Percentiles rank a stretch among this genome's conserved stretches.
Conservation (phyloP, 768 basidiomycete species). For the Krasilnikovozyma curviuscula region DNA sequence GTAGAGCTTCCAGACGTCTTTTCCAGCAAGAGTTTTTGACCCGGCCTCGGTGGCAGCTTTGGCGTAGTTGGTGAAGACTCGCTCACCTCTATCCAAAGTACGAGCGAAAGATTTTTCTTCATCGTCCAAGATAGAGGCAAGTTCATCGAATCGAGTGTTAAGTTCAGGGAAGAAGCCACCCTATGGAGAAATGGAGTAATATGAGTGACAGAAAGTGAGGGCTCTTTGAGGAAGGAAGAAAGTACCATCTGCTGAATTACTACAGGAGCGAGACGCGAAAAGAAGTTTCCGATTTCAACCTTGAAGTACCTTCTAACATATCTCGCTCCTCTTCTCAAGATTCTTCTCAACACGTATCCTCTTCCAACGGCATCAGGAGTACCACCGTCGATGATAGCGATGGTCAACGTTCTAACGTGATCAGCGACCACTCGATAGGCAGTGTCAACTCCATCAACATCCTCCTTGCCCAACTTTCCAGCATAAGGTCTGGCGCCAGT, state of each 20-base stretch:
- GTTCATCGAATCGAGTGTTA: slow-evolving; percentile 53
- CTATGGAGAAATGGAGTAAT: slow-evolving; percentile 28
- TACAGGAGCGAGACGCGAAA: slow-evolving; percentile 75
- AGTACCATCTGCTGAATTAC: slow-evolving; percentile 73
- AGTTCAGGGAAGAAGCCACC: slow-evolving; percentile 84
- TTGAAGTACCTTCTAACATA: slow-evolving; percentile 89
- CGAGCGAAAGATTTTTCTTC: slow-evolving; percentile 94
- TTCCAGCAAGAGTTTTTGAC: slow-evolving; percentile 51
- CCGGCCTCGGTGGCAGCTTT: slow-evolving; percentile 44
- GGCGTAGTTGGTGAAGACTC: slow-evolving; percentile 78
- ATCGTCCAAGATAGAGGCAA: slow-evolving; percentile 89
- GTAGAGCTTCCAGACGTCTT: slow-evolving; percentile 91
- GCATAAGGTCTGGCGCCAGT: slow-evolving; percentile 72
- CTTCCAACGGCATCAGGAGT: slow-evolving; percentile 89
- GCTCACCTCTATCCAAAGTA: slow-evolving; percentile 93
- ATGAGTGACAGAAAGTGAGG: slow-evolving; percentile 1
- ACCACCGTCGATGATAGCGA: slow-evolving; percentile 90
- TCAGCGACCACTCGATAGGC: slow-evolving; percentile 95
- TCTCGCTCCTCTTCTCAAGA: slow-evolving; percentile 79
- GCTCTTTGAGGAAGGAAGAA: background rate
- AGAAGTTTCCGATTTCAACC: slow-evolving; percentile 81
- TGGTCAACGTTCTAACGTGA: slow-evolving; percentile 83
- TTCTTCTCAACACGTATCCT: slow-evolving; percentile 89
- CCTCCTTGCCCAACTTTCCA: slow-evolving; percentile 89
- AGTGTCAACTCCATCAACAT: slow-evolving; percentile 83